Conservation (phyloP, 306 rosid species). For the apple (Malus domestica) region ASM211411v1 NC_041803.1:50922501-50923000, state of each 20-base stretch:
- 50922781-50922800: constrained; percentile 69
- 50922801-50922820: constrained; percentile 27
- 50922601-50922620: constrained; percentile 76
- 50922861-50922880: constrained; percentile 57
- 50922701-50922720: constrained; percentile 56
- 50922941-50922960: constrained; percentile 47
- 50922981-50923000: constrained; percentile 77
- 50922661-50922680: constrained; percentile 58
- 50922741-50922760: constrained; percentile 35
- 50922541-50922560: constrained; percentile 56
- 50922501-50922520: constrained; percentile 56
- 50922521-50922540: constrained; percentile 36
- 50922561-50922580: constrained; percentile 47
- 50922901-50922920: constrained; percentile 86
- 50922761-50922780: constrained; percentile 57
- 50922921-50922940: constrained; percentile 88
- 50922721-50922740: constrained; percentile 41
- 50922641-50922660: constrained; percentile 82
- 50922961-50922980: constrained; percentile 84
- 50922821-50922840: constrained; percentile 70
- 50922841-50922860: constrained; percentile 89
- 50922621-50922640: constrained; percentile 78
- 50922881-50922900: constrained; percentile 89
- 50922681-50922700: constrained; percentile 44
- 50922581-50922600: constrained; percentile 26